Conservation (phyloP, 495 filamentous ascomycete species). For the Podospora anserina region DNA sequence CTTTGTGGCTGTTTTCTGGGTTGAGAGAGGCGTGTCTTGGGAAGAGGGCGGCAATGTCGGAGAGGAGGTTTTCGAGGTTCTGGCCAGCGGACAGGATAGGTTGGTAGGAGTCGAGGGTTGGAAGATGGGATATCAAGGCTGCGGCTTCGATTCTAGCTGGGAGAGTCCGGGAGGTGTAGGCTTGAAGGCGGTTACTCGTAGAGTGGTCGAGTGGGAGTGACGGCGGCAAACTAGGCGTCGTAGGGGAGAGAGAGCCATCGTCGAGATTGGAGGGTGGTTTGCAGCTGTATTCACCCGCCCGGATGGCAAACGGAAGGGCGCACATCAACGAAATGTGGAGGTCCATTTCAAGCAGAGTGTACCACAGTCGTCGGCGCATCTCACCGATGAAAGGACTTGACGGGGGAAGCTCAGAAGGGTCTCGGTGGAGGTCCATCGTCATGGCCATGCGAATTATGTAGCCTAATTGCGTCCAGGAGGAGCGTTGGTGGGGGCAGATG, state of each 20-base stretch:
- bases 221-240: conserved; percentile 30
- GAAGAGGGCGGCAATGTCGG: conserved; percentile 35
- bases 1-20: conserved; percentile 25
- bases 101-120: conserved; percentile 33
- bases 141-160: conserved; percentile 32
- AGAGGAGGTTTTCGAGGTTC: conserved; percentile 38
- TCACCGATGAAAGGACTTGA: conserved; percentile 36
- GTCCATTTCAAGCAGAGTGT: conserved; percentile 40
- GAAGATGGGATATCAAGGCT: conserved; percentile 35
- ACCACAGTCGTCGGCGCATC: conserved; percentile 38
- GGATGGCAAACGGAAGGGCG: conserved; percentile 37
- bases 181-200: conserved; percentile 35
- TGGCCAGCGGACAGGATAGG: conserved; percentile 36
- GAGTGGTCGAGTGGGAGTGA: conserved; percentile 36
- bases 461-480: conserved; percentile 40
- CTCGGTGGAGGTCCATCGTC: conserved; percentile 43
- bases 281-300: conserved; percentile 39
- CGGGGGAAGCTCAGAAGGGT: conserved; percentile 38
- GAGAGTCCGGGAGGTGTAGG: conserved; percentile 36
- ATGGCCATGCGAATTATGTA: conserved; percentile 42
- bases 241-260: conserved; percentile 29
- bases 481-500: conserved; percentile 35
- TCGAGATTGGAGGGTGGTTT: conserved; percentile 36
- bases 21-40: conserved; percentile 28
- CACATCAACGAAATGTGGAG: conserved; percentile 37